Base-by-base conservation (phyloP, 495 filamentous ascomycete genomes). In the Hypoxylon lienhwacheense region DNA sequence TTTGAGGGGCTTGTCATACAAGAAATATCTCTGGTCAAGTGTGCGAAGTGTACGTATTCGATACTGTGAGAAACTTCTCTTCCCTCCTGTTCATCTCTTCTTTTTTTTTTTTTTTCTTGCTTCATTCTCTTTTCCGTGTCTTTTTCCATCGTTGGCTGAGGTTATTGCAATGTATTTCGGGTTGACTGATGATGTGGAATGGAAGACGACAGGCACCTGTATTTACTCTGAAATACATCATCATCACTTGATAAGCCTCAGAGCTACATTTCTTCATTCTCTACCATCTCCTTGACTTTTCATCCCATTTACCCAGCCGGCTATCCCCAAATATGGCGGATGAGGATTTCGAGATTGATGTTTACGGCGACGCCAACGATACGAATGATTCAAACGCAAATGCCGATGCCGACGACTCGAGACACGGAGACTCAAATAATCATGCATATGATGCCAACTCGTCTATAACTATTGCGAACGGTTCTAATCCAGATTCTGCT, bases 311-410 rank as follows among this genome's bases (percentile, higher is more conserved):
- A 57, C 29, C 37, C 31, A 22, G 25, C 32, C 22, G 47, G 34
- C 32, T 55, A 45, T 45, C 14, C 35, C 60, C 74, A 80, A n/a
- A 63, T 52, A 92, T 92, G 88, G 88, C 87, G 60, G 88, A 95
- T 72, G 88, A 93, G 72, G 91, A 95, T 65, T 97, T 97, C 79
- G 93, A 97, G 69, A 95, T 97, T 79, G 95, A 97, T 70, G 91
- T 97, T 72, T 97, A 96, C 69, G 92, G 90, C 55, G 88, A 97
- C 67, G 84, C 67, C 32, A 72, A 81, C 34, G 77, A 74, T 43
- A 66, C 76, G 17, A 73, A 79, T 47, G 74, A 77, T 44, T 47
- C 64, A 50, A 72, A 76, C 35, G 59, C 70, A 33, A 71, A 73
- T 21, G 15, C 66, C 15, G 69, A 76, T 21, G 66, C 66, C 37